Evolutionary conservation across 371 early-diverging fungal species (phyloP).

Genomic region (Ordospora colligata): DNA sequence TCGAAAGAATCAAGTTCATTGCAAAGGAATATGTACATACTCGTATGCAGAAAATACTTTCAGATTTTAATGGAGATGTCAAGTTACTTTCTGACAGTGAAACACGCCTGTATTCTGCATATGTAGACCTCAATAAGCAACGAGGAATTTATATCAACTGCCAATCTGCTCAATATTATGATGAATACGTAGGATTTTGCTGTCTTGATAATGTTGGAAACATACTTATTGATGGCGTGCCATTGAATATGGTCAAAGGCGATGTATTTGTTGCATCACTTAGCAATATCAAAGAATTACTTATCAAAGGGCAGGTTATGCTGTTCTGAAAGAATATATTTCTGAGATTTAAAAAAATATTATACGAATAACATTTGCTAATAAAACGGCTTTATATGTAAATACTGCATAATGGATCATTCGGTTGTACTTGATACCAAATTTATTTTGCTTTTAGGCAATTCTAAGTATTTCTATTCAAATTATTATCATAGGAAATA

Average conservation of each 20-base stretch:
- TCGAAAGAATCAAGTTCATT: slow-evolving; percentile 49
- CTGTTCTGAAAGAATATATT: slow-evolving; percentile 25
- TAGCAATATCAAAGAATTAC: slow-evolving; percentile 27
- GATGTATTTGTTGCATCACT: slow-evolving; percentile 52
- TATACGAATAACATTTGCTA: no score
- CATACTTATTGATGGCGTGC: slow-evolving; percentile 44
- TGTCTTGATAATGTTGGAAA: slow-evolving; percentile 16
- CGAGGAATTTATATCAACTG: slow-evolving; percentile 6
- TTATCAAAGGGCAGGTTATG: slow-evolving; percentile 12
- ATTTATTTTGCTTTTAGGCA: neutral
- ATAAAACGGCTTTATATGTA: no score
- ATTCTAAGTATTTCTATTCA: slow-evolving; percentile 4
- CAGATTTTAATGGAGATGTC: slow-evolving; percentile 23
- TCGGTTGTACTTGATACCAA: no score
- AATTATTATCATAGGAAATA: slow-evolving; percentile 31
- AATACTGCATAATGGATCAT: no score
- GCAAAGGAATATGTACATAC: slow-evolving; percentile 39
- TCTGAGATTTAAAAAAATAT: no score
- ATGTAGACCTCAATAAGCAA: neutral
- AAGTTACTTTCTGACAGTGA: slow-evolving; percentile 22
- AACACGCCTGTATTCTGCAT: slow-evolving; percentile 7
- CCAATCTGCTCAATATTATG: neutral
- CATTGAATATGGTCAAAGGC: slow-evolving; percentile 39
- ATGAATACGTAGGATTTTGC: slow-evolving; percentile 51
- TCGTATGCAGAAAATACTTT: slow-evolving; percentile 42